Base-by-base conservation (phyloP, 352 stramenopile species). In the Phytophthora ramorum region DNA sequence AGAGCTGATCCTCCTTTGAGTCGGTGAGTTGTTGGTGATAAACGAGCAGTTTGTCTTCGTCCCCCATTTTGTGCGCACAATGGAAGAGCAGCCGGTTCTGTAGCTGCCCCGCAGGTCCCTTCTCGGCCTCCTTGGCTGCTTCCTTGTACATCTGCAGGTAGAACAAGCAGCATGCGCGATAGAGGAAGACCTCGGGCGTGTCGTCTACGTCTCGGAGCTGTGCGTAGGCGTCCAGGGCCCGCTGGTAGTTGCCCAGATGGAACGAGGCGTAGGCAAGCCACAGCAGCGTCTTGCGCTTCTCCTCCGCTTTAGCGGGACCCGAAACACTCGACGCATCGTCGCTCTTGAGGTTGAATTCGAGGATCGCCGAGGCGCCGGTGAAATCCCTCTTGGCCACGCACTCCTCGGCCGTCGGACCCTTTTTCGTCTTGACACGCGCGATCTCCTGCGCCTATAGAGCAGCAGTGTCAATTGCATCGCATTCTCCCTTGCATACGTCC, bases 181-280 rank as follows among this genome's bases (percentile, higher is more conserved):
- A 98, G 12, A 99, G 75, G 56, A 76, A 85, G 28, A 97, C 81
- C 58, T 98, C 88, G 28, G 73, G 75, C 10, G 54, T 70, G 34
- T 88, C 74, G 8, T 91, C 83, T 5, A 66, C 47, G 62, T 96
- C 88, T 32, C 83, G 71, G 14, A 97, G 71, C 56, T 95, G 85
- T 19, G 95, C 71, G 69, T 98, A 98, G 28, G 84, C 82, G 54
- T 98, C 95, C 48, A 98, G 81, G 14, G 96, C 82, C 26, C 89
- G 81, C 71, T 98, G 85, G 79, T 98, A 98, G 66, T 98, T 93
- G 34, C 94, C 95, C 22, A 98, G 56, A 67, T 98, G 96, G 58
- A 98, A 98, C 16, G 93, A 93, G 50, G 92, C 97, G 78, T 99
- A 99, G 1, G 85, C 96, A 13, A 98, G 85, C 96, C 96, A 99